Percentiles rank a stretch among this genome's conserved stretches.
Conservation (phyloP, 164 flowering plant genomes). For the Amborella trichopoda region DNA sequence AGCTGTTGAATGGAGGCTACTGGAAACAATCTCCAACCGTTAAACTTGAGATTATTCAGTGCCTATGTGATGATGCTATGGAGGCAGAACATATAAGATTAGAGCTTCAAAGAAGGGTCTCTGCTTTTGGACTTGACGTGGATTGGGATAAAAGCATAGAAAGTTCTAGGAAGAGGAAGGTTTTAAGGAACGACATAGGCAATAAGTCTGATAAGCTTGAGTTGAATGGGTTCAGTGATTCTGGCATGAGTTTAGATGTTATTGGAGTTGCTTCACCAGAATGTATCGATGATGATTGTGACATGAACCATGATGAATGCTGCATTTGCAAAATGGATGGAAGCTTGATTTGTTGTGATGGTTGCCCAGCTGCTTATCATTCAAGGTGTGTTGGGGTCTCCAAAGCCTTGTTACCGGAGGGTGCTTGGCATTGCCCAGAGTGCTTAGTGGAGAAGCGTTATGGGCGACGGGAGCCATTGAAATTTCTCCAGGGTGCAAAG, state of each 20-base stretch:
- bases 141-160: conserved; percentile 29
- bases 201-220: neutral
- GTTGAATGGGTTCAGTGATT: conserved; percentile 24
- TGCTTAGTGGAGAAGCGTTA: conserved; percentile 44
- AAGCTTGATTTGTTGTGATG: conserved; percentile 90
- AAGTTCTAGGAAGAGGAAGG: conserved; percentile 33
- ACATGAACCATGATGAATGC: conserved; percentile 91
- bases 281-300: conserved; percentile 12
- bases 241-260: conserved; percentile 34
- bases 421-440: conserved; percentile 96
- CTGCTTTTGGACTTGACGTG: conserved; percentile 26
- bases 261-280: conserved; percentile 15
- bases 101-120: conserved; percentile 60
- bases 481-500: conserved; percentile 67
- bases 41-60: conserved; percentile 64
- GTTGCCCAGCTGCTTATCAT: conserved; percentile 98
- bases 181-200: neutral
- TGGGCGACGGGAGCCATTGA: conserved; percentile 32
- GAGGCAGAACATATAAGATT: conserved; percentile 58
- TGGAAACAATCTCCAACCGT: conserved; percentile 40
- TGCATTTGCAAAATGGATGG: conserved; percentile 98
- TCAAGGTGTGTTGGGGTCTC: conserved; percentile 79
- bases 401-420: conserved; percentile 71
- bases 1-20: conserved; percentile 48
- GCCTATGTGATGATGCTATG: conserved; percentile 77